Conservation (phyloP, 2,329 filamentous ascomycete genomes). For the Blastomyces emzantsi region DNA sequence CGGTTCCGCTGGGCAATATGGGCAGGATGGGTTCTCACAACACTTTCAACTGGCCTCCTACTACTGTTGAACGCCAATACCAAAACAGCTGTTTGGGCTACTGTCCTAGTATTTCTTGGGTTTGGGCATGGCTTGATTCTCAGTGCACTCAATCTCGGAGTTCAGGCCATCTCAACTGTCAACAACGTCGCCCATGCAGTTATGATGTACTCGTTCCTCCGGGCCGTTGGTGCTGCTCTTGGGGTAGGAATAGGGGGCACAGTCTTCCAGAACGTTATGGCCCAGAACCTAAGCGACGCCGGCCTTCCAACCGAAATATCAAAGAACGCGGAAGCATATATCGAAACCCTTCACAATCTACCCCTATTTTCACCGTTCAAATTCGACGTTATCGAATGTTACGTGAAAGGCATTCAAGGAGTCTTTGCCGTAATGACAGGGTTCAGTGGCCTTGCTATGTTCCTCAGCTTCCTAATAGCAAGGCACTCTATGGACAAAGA, state of each 20-base stretch:
- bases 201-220: constrained; percentile 10
- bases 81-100: constrained; percentile 41
- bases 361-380: background rate
- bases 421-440: constrained; percentile 7
- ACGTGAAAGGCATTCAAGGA: constrained; percentile 5
- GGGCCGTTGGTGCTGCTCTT: constrained; percentile 5
- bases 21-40: constrained; percentile 52
- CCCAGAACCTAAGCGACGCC: background rate
- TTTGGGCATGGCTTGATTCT: constrained; percentile 6
- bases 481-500: constrained; percentile 6
- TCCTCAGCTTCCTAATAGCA: constrained; percentile 7
- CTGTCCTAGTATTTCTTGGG: constrained; percentile 2
- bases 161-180: constrained; percentile 7
- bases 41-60: constrained; percentile 47
- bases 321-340: constrained; percentile 9
- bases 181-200: constrained; percentile 7
- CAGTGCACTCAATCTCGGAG: constrained; percentile 8
- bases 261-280: constrained; percentile 7
- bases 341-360: constrained; percentile 2
- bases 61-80: constrained; percentile 34
- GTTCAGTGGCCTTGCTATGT: constrained; percentile 5
- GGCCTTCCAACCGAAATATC: constrained; percentile 7
- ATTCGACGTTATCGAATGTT: background rate
- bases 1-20: constrained; percentile 53
- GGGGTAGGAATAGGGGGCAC: constrained; percentile 7